Percentiles rank a stretch among this genome's conserved stretches.
These are phyloP conservation scores for Barnettozyma vustinii DNA, from an alignment of 805 yeast species.

Conservation along the genomic window DNA sequence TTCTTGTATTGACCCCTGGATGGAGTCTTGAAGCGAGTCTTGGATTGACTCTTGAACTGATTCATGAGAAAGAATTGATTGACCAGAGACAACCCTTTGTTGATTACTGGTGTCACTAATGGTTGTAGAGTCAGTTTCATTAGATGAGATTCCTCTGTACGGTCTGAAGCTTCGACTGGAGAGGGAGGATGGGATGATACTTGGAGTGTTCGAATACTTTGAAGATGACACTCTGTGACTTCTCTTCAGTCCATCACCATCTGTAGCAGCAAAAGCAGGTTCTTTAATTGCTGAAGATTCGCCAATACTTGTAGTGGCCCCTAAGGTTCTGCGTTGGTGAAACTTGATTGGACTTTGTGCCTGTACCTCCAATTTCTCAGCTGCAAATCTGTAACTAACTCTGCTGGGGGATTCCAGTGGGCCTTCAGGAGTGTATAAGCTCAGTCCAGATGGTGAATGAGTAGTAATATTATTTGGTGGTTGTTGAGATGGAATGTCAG, in stretches of 20 bases:
- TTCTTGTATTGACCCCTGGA: slow-evolving; percentile 8
- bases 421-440: slow-evolving; percentile 6
- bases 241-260: neutral
- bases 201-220: neutral
- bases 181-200: neutral
- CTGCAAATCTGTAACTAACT: slow-evolving; percentile 2
- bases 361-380: neutral
- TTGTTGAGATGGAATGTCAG: neutral
- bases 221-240: neutral
- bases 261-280: neutral
- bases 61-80: slow-evolving; percentile 5
- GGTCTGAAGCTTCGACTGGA: neutral
- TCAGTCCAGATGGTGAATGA: slow-evolving; percentile 7
- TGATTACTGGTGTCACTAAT: neutral
- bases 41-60: slow-evolving; percentile 15
- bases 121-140: neutral
- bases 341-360: slow-evolving; percentile 1
- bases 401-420: neutral
- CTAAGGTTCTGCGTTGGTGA: neutral
- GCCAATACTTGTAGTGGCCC: neutral
- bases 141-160: neutral
- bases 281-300: neutral
- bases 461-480: neutral
- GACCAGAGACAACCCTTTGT: slow-evolving; percentile 1
- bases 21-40: slow-evolving; percentile 17